phyloP scores from a whole-genome alignment of 2,329 filamentous ascomycete species.

The Aspergillus sp. region DNA sequence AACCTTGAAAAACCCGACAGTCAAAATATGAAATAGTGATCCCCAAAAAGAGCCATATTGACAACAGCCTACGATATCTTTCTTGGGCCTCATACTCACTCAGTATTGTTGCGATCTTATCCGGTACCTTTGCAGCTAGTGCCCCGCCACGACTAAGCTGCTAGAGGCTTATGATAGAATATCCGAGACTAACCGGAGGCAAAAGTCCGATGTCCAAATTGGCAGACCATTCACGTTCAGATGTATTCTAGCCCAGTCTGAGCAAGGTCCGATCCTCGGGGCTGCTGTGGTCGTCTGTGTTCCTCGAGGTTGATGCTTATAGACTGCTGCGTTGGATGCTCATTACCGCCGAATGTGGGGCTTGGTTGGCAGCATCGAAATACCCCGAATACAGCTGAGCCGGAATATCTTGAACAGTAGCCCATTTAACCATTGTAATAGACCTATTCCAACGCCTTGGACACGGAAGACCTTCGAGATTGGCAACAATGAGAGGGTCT shows the following conservation, averaged over 20 bases:
- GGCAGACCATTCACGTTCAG: not conserved
- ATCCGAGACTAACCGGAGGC: not conserved
- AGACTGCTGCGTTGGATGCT: not conserved
- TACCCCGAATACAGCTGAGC: not conserved
- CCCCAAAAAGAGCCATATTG: no score
- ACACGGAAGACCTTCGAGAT: not conserved
- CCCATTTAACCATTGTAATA: not conserved
- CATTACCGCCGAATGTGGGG: not conserved
- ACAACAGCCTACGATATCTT: not conserved
- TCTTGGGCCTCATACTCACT: not conserved
- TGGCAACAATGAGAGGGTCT: not conserved
- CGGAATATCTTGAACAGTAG: not conserved
- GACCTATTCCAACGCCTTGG: not conserved
- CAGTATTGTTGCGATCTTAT: not conserved
- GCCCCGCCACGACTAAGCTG: not conserved
- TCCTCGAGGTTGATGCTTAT: not conserved
- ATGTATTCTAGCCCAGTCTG: not conserved
- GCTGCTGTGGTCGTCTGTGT: not conserved
- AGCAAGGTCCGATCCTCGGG: not conserved
- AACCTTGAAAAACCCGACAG: no score
- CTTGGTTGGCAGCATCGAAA: slow-evolving; percentile 1
- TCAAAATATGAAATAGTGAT: no score
- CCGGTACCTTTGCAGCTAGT: not conserved
- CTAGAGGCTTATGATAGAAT: not conserved
- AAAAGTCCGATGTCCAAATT: not conserved